These are phyloP conservation scores for Jatropha multifida DNA, from an alignment of 441 rosid genomes.

Conservation along the genomic window DNA sequence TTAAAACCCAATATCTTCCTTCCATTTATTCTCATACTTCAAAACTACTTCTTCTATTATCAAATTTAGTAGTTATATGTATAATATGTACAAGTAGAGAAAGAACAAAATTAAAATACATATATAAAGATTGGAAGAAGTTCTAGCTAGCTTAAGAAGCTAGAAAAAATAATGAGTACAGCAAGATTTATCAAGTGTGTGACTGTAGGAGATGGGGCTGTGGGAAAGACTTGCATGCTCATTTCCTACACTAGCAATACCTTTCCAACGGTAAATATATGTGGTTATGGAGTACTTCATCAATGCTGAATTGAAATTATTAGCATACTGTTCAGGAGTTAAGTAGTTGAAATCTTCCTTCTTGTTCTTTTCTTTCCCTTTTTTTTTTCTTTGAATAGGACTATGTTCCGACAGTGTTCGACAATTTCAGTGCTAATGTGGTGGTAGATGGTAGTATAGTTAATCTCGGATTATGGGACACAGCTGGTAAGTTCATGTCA, in stretches of 20 bases:
- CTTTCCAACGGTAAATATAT: slow-evolving; percentile 43
- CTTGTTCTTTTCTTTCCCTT: background rate
- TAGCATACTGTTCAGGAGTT: no score
- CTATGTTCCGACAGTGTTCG: slow-evolving; percentile 75
- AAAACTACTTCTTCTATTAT: slow-evolving; percentile 19
- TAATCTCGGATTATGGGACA: slow-evolving; percentile 69
- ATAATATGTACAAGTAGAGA: slow-evolving; percentile 7
- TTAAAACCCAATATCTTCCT: slow-evolving; percentile 24
- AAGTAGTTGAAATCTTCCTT: no score
- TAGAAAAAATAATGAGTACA: slow-evolving; percentile 43
- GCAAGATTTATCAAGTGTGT: slow-evolving; percentile 84
- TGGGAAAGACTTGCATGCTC: slow-evolving; percentile 61
- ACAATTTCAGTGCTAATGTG: slow-evolving; percentile 74
- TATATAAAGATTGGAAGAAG: background rate
- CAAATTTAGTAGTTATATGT: slow-evolving; percentile 3
- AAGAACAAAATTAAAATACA: background rate
- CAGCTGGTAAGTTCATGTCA: slow-evolving; percentile 48
- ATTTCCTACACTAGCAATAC: slow-evolving; percentile 53
- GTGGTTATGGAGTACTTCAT: background rate
- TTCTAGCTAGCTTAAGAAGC: slow-evolving; percentile 10
- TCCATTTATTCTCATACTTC: slow-evolving; percentile 23
- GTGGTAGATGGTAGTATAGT: slow-evolving; percentile 70
- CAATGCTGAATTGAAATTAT: background rate
- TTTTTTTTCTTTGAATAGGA: slow-evolving; percentile 34
- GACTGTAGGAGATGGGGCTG: slow-evolving; percentile 64